These are phyloP conservation scores for Ascocoryne sarcoides DNA, from an alignment of 2,329 filamentous ascomycete genomes.

Conservation along the genomic window DNA sequence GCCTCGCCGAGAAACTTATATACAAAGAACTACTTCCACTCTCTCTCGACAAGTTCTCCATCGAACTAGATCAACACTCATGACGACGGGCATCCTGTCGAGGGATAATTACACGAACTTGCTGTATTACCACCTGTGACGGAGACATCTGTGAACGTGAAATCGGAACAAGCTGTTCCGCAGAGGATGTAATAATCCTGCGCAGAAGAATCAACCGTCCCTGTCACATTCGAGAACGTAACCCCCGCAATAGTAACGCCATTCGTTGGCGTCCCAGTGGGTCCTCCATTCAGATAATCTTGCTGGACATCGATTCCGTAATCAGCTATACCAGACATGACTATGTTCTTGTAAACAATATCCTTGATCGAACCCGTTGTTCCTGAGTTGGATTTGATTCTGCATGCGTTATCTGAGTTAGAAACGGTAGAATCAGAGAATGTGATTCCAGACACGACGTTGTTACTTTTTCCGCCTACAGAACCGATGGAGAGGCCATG, in stretches of 20 bases:
- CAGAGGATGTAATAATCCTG: constrained; percentile 32
- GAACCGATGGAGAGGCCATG: constrained; percentile 24
- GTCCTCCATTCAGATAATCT: constrained; percentile 39
- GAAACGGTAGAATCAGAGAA: constrained; percentile 22
- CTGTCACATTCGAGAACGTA: constrained; percentile 28
- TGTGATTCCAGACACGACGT: constrained; percentile 22
- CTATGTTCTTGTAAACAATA: constrained; percentile 38
- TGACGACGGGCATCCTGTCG: constrained; percentile 7
- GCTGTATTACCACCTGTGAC: constrained; percentile 27
- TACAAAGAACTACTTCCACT: too few species aligned
- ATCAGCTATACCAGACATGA: constrained; percentile 34
- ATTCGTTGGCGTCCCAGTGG: constrained; percentile 30
- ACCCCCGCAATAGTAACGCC: constrained; percentile 28
- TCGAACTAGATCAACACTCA: neutral
- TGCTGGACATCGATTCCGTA: constrained; percentile 44
- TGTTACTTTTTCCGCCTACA: constrained; percentile 24
- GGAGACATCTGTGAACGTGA: constrained; percentile 28
- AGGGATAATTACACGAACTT: constrained; percentile 22
- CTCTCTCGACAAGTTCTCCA: too few species aligned
- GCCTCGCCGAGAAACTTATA: too few species aligned
- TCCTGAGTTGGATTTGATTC: constrained; percentile 31
- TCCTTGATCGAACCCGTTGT: constrained; percentile 31
- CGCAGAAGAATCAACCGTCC: constrained; percentile 24
- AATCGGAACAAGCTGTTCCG: constrained; percentile 29
- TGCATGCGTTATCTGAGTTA: constrained; percentile 26